Evolutionary conservation across 495 filamentous ascomycete genomes (phyloP).

Genomic region (Pyrenula massariospora): DNA sequence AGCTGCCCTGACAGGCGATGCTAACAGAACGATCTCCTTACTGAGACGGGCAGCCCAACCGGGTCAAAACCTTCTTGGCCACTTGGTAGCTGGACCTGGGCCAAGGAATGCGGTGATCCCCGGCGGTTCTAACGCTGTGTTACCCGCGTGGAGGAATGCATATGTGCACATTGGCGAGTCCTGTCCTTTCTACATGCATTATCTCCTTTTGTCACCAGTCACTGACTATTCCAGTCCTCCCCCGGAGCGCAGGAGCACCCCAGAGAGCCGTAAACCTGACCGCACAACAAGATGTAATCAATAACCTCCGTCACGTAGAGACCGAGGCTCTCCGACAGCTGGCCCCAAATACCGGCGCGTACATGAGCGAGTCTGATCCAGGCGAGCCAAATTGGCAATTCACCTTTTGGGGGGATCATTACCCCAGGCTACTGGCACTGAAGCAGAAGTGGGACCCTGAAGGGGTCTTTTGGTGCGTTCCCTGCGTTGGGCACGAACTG

Average conservation of each 20-base stretch:
- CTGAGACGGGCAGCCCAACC: not conserved
- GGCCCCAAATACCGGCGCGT: constrained; percentile 4
- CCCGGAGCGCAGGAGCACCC: too few species aligned
- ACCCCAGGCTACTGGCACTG: constrained; percentile 20
- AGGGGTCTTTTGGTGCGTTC: constrained; percentile 24
- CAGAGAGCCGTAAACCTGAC: too few species aligned
- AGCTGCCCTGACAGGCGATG: constrained; percentile 11
- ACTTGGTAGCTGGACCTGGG: not conserved
- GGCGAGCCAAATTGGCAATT: constrained; percentile 13
- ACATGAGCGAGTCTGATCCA: not conserved
- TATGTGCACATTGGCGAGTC: not conserved
- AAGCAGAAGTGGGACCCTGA: constrained; percentile 36
- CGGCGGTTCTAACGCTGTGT: not conserved
- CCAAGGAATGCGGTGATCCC: not conserved
- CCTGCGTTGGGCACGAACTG: constrained; percentile 3
- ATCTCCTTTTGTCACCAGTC: too few species aligned
- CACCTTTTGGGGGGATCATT: constrained; percentile 38
- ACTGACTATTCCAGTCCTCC: too few species aligned
- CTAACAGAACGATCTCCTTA: not conserved
- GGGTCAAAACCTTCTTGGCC: not conserved
- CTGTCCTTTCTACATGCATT: too few species aligned
- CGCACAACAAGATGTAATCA: too few species aligned
- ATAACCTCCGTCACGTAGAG: not conserved
- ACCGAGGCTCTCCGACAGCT: constrained; percentile 18
- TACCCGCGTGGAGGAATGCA: not conserved